These are phyloP conservation scores for Colletotrichum sp. DNA, from an alignment of 2,329 filamentous ascomycete species.

Conservation along the genomic window DNA sequence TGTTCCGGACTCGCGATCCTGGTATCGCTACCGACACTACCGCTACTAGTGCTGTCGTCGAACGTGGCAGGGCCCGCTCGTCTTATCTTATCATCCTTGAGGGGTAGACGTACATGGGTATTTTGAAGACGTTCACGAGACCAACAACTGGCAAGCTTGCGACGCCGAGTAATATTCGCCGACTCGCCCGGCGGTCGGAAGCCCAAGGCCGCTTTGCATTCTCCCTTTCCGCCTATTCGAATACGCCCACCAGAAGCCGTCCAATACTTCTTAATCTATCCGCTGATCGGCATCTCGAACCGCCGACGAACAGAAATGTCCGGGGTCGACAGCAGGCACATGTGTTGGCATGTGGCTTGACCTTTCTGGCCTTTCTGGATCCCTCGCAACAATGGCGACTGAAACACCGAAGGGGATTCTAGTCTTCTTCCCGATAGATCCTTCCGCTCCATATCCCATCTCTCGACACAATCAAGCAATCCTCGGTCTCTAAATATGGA, in stretches of 20 bases:
- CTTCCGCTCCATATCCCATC: not conserved
- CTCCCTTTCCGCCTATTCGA: not conserved
- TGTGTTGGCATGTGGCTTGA: not conserved
- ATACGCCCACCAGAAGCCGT: not conserved
- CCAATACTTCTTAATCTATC: not conserved
- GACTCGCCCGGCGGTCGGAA: not conserved
- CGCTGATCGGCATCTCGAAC: not conserved
- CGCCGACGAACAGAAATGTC: not conserved
- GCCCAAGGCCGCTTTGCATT: constrained; percentile 3
- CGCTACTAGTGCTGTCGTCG: not conserved
- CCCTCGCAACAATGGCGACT: not conserved
- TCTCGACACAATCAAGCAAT: not conserved
- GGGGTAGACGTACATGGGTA: not conserved
- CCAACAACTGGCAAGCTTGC: not conserved
- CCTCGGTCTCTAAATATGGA: not conserved
- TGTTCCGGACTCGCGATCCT: not conserved
- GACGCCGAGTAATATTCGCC: not conserved
- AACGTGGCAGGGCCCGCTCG: not conserved
- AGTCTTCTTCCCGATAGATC: not conserved
- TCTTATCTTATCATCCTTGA: constrained; percentile 13
- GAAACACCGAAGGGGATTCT: not conserved
- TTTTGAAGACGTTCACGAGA: not conserved
- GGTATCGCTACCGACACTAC: not conserved
- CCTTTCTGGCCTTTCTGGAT: not conserved
- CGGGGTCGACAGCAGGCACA: not conserved